A percentile compares a stretch with the other conserved stretches of the same genome.
phyloP scores from a whole-genome alignment of 2,329 filamentous ascomycete genomes.

The Arthrobotrys conoides region DNA sequence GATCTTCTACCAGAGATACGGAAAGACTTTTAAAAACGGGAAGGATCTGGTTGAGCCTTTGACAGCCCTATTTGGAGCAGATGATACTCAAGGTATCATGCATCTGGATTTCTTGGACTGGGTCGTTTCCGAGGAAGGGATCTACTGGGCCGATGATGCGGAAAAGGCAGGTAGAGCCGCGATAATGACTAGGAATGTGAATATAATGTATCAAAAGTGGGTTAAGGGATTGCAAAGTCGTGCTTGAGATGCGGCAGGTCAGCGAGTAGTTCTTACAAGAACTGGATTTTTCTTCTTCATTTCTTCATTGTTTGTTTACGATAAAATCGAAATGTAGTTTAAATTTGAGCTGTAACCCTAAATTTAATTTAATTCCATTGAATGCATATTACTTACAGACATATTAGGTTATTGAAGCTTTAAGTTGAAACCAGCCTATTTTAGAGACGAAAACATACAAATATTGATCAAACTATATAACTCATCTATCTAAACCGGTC shows the following conservation, averaged over 20 bases:
- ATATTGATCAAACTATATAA: too few species aligned
- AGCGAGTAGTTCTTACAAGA: too few species aligned
- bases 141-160: conserved; percentile 25
- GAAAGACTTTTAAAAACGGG: conserved; percentile 15
- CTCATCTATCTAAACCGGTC: too few species aligned
- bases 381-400: too few species aligned
- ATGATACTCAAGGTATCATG: conserved; percentile 38
- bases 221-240: conserved; percentile 15
- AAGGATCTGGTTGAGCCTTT: conserved; percentile 30
- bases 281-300: too few species aligned
- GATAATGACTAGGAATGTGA: conserved; percentile 28
- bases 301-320: too few species aligned
- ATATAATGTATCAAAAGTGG: conserved; percentile 38
- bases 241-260: not conserved
- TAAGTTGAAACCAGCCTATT: too few species aligned
- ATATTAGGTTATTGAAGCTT: too few species aligned
- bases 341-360: too few species aligned
- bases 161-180: conserved; percentile 40
- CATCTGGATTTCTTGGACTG: conserved; percentile 51
- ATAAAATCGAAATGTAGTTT: too few species aligned
- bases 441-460: too few species aligned
- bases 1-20: conserved; percentile 38
- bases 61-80: conserved; percentile 34
- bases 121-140: not conserved
- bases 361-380: too few species aligned